Evolutionary conservation across 768 basidiomycete species (phyloP), one percentile per base, ranked within the genome.

Genomic region (Candolleomyces aberdarensis): DNA sequence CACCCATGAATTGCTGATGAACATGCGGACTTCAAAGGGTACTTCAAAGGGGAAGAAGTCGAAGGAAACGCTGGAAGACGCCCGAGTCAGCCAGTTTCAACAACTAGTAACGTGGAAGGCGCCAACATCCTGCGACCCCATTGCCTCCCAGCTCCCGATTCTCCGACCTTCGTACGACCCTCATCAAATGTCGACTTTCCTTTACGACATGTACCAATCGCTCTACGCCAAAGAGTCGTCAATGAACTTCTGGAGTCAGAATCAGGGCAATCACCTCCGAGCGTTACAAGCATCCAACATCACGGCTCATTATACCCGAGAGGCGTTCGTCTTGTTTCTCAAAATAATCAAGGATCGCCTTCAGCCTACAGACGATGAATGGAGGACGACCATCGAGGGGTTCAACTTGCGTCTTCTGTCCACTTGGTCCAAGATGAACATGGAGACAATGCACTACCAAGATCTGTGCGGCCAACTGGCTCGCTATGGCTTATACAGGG

Each of bases 381-480:
- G 87, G 87, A 54, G 29, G 0, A 59, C 69, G 22, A 70, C 75
- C 9, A 77, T 88, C 74, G 63, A 65, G 9, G 61, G 55, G 44
- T 75, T 78, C 59, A 60, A 74, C 14, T 49, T 60, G 15, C 65
- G 75, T 13, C 63, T 75, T 15, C 26, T 50, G 13, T 39, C 19
- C 6, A 40, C 46, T 3, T 61, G 54, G 55, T 22, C 29, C 10
- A 56, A 57, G 9, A 26, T 44, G 1, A 72, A 72, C 48, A 64
- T 44, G 46, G 66, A 53, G 0, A 64, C 75, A 6, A 9, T 72
- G 0, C 62, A 76, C 59, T 75, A 76, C 60, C 82, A 85, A 59
- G 84, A 86, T 46, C 67, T 86, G 54, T 79, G 74, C 53, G 66
- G 72, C 17, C 76, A 81, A 15, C 68, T 83, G 5, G 74, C 82